Base-by-base conservation (phyloP, 2,329 filamentous ascomycete species). In the Penicillium italicum region DNA sequence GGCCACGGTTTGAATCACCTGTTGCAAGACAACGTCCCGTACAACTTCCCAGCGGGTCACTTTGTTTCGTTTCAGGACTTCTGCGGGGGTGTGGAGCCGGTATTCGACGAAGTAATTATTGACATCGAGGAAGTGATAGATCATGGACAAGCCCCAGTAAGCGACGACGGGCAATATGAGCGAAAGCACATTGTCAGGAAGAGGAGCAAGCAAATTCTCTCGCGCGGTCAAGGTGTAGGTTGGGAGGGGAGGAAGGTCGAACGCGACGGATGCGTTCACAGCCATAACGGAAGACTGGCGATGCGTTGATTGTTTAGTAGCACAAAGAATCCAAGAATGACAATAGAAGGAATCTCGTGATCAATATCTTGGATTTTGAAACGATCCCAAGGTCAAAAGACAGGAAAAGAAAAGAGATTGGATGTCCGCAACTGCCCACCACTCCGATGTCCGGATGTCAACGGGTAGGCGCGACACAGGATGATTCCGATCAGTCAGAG, bases 81-180 rank as follows among this genome's bases (percentile, higher is more conserved):
- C 93, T 50, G 91, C 91, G 14, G 94, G 94, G 0, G 94, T 97
- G 76, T 99, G 94, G 40, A 99, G 81, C 60, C 94, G 88, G 76
- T 97, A 97, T 67, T 95, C 85, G 18, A 92, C 87, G 72, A 93
- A 96, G 36, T 93, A 78, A 73, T 97, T 90, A 76, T 87, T 86
- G 56, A 86, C 79, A 76, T 99, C 94, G 68, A 97, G 86, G 64
- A 86, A 70, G 79, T 97, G 93, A 78, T 96, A 99, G 71, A 93
- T 77, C 72, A 90, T 76, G 20, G 93, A 97, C 31, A 95, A 77
- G 22, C 78, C 76, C 94, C 94, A 99, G 81, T 99, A 99, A 55
- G 88, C 89, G 66, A 90, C 72, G 58, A 97, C 82, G 30, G 92
- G 92, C 14, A 89, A 78, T 44, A 92, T 73, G 56, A 95, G 80